Conservation (phyloP, 129 eudicot species). For the Lactuca saligna region DNA sequence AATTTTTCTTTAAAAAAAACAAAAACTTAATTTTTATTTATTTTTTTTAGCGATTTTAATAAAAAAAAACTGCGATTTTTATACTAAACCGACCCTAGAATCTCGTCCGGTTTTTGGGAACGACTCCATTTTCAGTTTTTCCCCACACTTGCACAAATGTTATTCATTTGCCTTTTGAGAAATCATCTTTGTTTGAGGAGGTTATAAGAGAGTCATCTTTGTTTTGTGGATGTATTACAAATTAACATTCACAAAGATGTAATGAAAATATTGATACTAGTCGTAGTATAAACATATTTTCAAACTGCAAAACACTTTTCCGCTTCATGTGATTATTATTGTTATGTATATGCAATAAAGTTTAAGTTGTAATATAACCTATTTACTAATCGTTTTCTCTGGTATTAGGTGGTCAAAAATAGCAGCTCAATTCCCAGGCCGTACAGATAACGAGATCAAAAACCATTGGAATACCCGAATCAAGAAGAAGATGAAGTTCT, state of each 20-base stretch:
- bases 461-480: conserved; percentile 74
- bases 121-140: not conserved
- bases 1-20: too few relatives aligned
- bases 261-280: not conserved
- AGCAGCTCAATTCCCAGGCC: conserved; percentile 59
- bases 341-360: not conserved
- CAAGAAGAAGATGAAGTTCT: conserved; percentile 62
- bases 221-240: not conserved
- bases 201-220: not conserved
- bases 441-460: conserved; percentile 66
- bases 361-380: not conserved
- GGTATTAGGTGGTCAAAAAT: conserved; percentile 58
- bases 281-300: not conserved
- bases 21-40: too few relatives aligned
- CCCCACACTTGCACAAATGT: not conserved
- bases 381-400: not conserved
- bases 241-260: not conserved
- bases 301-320: not conserved
- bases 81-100: too few relatives aligned
- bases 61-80: too few relatives aligned
- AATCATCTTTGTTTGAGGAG: too few relatives aligned
- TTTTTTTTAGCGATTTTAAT: too few relatives aligned
- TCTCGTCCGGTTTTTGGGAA: too few relatives aligned
- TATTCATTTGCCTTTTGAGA: too few relatives aligned
- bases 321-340: not conserved